Evolutionary conservation across 2,329 filamentous ascomycete genomes (phyloP).

Genomic region (Aspergillus piperis): DNA sequence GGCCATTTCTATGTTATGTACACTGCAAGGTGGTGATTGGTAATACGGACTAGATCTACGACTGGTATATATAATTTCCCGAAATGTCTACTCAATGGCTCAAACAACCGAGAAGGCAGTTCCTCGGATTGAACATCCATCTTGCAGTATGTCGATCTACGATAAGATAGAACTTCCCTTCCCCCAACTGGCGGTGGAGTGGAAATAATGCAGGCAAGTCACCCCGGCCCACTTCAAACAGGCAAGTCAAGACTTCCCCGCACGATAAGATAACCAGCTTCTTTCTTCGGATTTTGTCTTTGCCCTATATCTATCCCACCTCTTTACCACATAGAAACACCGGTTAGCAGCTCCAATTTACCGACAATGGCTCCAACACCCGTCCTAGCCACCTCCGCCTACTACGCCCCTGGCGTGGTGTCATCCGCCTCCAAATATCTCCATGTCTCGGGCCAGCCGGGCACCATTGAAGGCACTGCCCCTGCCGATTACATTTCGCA

Average conservation of each 20-base stretch:
- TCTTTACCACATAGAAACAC: background rate
- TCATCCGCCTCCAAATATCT: conserved; percentile 1
- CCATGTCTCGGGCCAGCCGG: conserved; percentile 37
- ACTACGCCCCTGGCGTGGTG: conserved; percentile 21
- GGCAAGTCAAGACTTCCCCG: background rate
- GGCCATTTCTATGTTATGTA: background rate
- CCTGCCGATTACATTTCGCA: conserved; percentile 46
- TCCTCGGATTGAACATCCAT: background rate
- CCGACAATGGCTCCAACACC: background rate
- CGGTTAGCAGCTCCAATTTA: background rate
- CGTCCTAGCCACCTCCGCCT: conserved; percentile 11
- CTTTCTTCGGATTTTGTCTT: too few species aligned
- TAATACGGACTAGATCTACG: too few species aligned
- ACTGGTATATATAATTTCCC: background rate
- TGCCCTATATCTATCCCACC: background rate
- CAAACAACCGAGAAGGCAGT: background rate
- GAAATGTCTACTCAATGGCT: background rate
- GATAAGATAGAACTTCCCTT: background rate
- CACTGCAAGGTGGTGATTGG: background rate
- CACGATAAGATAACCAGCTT: background rate
- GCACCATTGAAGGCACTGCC: conserved; percentile 33
- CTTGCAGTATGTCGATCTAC: background rate
- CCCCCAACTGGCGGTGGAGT: background rate
- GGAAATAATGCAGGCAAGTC: background rate
- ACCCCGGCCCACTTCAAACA: background rate